These are phyloP conservation scores for Globisporangium paddicum DNA, from an alignment of 352 stramenopile species.

Conservation along the genomic window DNA sequence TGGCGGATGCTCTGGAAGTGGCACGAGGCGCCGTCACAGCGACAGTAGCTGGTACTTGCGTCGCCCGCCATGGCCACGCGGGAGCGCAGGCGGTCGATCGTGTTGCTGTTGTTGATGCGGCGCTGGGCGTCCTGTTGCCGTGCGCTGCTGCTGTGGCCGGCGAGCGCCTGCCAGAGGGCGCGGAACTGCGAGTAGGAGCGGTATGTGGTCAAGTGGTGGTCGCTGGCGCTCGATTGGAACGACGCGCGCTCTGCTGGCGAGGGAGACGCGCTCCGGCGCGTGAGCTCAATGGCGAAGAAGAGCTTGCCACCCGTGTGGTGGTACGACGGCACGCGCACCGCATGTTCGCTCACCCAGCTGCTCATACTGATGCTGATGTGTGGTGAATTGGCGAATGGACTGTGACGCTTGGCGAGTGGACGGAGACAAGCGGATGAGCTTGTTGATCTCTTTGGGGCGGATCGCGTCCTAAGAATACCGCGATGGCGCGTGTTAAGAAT, in stretches of 20 bases:
- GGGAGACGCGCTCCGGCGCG: neutral
- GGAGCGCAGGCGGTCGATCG: constrained; percentile 8
- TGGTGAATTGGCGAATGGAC: neutral
- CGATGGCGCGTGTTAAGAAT: neutral
- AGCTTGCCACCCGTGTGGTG: constrained; percentile 19
- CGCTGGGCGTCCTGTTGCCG: neutral
- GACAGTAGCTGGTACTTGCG: constrained; percentile 18
- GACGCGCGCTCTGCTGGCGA: constrained; percentile 6
- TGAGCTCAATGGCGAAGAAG: constrained; percentile 22
- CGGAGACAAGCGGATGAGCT: neutral
- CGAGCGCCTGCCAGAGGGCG: constrained; percentile 43
- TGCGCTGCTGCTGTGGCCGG: neutral
- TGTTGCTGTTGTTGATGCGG: neutral
- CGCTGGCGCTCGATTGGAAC: constrained; percentile 13
- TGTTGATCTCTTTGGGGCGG: neutral
- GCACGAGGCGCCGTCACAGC: constrained; percentile 30
- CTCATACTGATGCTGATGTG: constrained; percentile 13
- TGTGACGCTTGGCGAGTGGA: neutral
- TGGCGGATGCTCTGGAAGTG: constrained; percentile 38
- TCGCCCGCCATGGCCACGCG: neutral
- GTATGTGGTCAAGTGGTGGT: constrained; percentile 25
- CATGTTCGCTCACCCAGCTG: constrained; percentile 19
- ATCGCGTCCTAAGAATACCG: neutral
- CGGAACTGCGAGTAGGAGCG: constrained; percentile 61
- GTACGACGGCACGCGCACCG: constrained; percentile 17